A percentile compares a stretch with the other conserved stretches of the same genome.
Evolutionary conservation across 257 asterid genomes (phyloP).

Genomic region (Solanum megistacrolobum): DNA sequence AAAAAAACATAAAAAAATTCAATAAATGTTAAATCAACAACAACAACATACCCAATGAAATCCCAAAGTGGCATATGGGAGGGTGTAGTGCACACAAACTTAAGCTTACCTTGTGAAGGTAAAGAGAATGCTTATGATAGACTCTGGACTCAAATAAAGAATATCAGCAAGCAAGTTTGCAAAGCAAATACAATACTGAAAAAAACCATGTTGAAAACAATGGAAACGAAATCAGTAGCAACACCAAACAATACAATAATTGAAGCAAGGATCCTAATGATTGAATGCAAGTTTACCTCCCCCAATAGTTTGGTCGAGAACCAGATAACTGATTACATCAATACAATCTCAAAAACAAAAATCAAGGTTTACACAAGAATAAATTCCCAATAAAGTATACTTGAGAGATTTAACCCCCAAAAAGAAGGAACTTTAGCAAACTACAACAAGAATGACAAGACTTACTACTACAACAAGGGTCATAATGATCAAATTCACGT

Average conservation of each 20-base stretch:
- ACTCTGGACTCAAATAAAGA: neutral
- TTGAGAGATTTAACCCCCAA: neutral
- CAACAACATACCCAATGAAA: neutral
- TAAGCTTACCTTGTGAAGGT: neutral
- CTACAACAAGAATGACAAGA: neutral
- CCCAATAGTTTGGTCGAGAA: slow-evolving; percentile 64
- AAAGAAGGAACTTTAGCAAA: neutral
- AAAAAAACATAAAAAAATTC: neutral
- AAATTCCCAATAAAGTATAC: neutral
- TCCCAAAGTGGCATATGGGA: neutral
- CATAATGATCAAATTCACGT: neutral
- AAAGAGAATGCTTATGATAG: neutral
- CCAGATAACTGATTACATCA: neutral
- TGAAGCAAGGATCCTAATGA: neutral
- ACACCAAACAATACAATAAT: neutral
- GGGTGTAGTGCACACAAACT: neutral
- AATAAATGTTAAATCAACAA: neutral
- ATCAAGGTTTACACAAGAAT: neutral
- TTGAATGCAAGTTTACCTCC: slow-evolving; percentile 33
- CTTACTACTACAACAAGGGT: neutral
- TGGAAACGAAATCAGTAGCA: neutral
- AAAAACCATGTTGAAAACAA: neutral
- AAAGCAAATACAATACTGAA: neutral
- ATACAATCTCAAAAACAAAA: neutral
- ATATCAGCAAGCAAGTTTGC: neutral